A percentile compares a stretch with the other conserved stretches of the same genome.
Evolutionary conservation across 148 eudicot genomes (phyloP).

Genomic region (Salicornia ramosissima): DNA sequence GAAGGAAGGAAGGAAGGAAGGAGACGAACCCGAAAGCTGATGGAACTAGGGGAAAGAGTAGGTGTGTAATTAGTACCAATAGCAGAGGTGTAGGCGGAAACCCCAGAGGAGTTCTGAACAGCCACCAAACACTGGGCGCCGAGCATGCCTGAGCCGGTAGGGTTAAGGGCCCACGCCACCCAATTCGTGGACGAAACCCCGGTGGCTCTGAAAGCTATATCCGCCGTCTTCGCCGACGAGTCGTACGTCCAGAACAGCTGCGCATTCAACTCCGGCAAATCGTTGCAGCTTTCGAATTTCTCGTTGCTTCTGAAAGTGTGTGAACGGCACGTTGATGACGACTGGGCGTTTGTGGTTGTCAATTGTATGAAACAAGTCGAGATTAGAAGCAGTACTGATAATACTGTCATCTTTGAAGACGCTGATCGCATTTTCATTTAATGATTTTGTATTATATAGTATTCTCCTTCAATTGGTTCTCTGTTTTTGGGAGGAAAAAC

Average conservation of each 20-base stretch:
- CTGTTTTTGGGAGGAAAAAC: not conserved
- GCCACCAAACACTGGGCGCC: slow-evolving; percentile 72
- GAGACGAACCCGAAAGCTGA: slow-evolving; percentile 50
- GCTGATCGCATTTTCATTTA: slow-evolving; percentile 8
- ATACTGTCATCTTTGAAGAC: not conserved
- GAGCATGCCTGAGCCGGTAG: slow-evolving; percentile 32
- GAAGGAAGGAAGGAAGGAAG: no score
- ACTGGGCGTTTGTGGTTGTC: slow-evolving; percentile 15
- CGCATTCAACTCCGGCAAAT: slow-evolving; percentile 42
- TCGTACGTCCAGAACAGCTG: slow-evolving; percentile 70
- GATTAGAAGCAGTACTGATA: slow-evolving; percentile 13
- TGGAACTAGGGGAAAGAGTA: slow-evolving; percentile 9
- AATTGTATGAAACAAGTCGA: slow-evolving; percentile 16
- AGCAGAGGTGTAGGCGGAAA: slow-evolving; percentile 46
- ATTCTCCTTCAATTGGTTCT: no score
- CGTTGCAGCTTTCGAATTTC: slow-evolving; percentile 32
- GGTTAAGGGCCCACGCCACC: slow-evolving; percentile 85
- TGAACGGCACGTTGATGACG: slow-evolving; percentile 30
- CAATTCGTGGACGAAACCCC: slow-evolving; percentile 40
- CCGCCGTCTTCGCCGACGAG: slow-evolving; percentile 35
- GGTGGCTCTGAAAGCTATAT: slow-evolving; percentile 62
- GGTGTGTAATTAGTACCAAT: slow-evolving; percentile 7
- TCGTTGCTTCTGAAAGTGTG: slow-evolving; percentile 41
- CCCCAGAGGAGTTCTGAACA: slow-evolving; percentile 34
- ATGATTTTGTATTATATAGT: no score